These are phyloP conservation scores for Symbiodinium pilosum DNA, from an alignment of 73 alveolate genomes.

Conservation along the genomic window DNA sequence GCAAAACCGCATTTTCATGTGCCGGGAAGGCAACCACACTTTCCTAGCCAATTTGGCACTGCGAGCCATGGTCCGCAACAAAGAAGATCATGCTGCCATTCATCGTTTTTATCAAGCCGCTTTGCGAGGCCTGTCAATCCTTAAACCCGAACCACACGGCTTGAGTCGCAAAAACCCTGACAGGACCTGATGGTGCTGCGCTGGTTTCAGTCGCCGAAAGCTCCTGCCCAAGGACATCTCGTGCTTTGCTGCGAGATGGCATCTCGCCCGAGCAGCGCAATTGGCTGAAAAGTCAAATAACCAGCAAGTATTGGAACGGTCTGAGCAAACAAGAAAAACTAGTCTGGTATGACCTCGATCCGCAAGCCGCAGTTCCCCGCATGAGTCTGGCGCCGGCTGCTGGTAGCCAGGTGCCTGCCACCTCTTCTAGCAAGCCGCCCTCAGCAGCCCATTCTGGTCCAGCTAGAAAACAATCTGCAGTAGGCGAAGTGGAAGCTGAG, in stretches of 20 bases:
- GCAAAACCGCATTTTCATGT: not conserved
- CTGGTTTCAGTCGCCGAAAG: not conserved
- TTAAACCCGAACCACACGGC: not conserved
- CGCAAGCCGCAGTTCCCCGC: not conserved
- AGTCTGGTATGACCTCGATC: not conserved
- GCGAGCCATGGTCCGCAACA: not conserved
- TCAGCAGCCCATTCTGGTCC: not conserved
- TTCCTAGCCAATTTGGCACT: not conserved
- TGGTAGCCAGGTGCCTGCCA: not conserved
- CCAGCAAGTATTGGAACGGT: not conserved
- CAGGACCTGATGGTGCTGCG: not conserved
- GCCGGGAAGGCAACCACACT: not conserved
- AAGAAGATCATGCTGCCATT: not conserved
- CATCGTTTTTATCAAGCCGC: not conserved
- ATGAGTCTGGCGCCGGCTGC: not conserved
- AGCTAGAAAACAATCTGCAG: not conserved
- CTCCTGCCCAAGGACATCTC: not conserved
- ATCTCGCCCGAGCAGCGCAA: not conserved
- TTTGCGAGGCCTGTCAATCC: no score
- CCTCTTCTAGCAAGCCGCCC: not conserved
- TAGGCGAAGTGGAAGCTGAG: not conserved
- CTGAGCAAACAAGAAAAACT: not conserved
- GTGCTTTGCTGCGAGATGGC: not conserved
- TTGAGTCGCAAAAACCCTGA: not conserved
- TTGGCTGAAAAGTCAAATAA: slow-evolving; percentile 5